Conservation (phyloP, 1,284 basidiomycete genomes). For the Marasmius oreades region DNA sequence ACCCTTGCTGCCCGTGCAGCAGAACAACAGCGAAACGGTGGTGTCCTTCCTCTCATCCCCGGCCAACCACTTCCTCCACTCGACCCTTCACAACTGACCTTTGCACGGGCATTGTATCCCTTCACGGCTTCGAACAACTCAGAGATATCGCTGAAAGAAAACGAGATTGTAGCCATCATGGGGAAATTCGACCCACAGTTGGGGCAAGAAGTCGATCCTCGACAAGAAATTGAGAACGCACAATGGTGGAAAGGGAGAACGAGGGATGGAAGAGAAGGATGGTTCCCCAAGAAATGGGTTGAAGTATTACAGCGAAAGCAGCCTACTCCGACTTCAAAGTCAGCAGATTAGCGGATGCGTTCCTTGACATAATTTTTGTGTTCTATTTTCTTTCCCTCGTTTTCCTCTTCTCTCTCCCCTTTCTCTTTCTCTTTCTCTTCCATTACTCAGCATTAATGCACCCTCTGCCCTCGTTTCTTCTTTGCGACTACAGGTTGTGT, state of each 20-base stretch:
- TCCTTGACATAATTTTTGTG: background rate
- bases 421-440: no score
- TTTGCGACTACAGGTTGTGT: no score
- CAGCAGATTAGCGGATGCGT: background rate
- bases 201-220: constrained; percentile 69
- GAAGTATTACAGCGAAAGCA: constrained; percentile 38
- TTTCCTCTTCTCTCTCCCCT: background rate
- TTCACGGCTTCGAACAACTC: constrained; percentile 74
- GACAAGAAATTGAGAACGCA: constrained; percentile 59
- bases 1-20: constrained; percentile 71
- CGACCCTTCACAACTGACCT: constrained; percentile 76
- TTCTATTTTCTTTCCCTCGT: background rate
- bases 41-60: constrained; percentile 16
- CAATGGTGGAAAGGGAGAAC: constrained; percentile 98
- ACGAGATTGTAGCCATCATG: constrained; percentile 95
- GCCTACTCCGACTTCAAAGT: background rate
- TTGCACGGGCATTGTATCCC: constrained; percentile 84
- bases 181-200: constrained; percentile 74
- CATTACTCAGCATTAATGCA: no score
- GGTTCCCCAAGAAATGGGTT: constrained; percentile 95
- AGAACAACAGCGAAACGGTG: constrained; percentile 31
- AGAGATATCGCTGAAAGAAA: constrained; percentile 82
- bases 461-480: no score
- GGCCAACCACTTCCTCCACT: constrained; percentile 50
- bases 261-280: constrained; percentile 90